Evolutionary conservation across 352 stramenopile genomes (phyloP), one percentile per base, ranked within the genome.

Genomic region (Pythium pyrilobum): DNA sequence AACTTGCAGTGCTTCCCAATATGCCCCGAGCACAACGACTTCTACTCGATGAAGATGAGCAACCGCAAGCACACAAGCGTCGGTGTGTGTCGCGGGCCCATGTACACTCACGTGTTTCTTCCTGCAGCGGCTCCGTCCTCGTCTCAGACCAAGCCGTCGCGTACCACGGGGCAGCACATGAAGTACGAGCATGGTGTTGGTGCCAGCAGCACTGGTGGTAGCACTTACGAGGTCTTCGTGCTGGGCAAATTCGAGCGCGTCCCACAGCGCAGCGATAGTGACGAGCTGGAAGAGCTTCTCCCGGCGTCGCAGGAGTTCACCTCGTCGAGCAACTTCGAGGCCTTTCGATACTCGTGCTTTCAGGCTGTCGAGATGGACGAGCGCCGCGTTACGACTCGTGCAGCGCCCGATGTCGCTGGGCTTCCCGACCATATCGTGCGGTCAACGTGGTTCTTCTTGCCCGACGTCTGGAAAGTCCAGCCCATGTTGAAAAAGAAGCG

Each of bases 1-100:
- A 96, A 96, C 55, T 46, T 96, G 39, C 86, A 96, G 59, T 96
- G 86, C 53, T 96, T 96, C 50, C 86, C 86, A 9, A 71, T 74
- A 3, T 96, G 86, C 29, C 84, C 84, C 16, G 85, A 95, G 52
- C 81, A 92, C 59, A 74, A 86, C 52, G 86, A 96, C 61, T 96
- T 95, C 24, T 93, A 90, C 67, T 90, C 81, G 6, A 92, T 92
- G 81, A 92, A 91, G 67, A 91, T 92, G 70, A 91, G 89, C 65
- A 89, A 90, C 62, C 79, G 79, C 39, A 94, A 94, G 64, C 84
- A 94, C 56, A 84, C 79, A 45, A 89, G 74, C 52, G 78, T 91
- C 16, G 84, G 84, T 1, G 84, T 94, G 2, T 94, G 84, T 56
- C 83, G 83, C 21, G 81, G 79, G 3, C 81, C 81, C 2, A 69